These are phyloP conservation scores for Niveomyces coronatus DNA, from an alignment of 2,329 filamentous ascomycete genomes.

Conservation along the genomic window DNA sequence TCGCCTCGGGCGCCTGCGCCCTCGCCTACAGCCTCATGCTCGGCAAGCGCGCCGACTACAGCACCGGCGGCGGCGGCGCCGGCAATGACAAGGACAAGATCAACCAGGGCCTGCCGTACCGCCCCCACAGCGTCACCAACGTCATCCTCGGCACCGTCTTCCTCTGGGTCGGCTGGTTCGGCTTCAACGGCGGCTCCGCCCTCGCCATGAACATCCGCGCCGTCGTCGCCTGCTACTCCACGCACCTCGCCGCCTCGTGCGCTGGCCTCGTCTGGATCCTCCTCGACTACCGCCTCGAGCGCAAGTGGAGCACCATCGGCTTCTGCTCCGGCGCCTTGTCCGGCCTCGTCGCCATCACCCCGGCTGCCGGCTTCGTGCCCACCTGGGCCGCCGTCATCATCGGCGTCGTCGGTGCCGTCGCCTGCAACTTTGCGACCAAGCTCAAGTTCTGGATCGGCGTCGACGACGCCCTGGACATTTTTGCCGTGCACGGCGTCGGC, in stretches of 20 bases:
- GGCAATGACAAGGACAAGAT: too few relatives aligned
- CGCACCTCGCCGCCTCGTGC: constrained; percentile 74
- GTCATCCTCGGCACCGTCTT: constrained; percentile 64
- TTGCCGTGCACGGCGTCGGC: constrained; percentile 79
- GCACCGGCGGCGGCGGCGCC: too few relatives aligned
- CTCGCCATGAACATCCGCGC: constrained; percentile 75
- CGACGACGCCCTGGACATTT: constrained; percentile 83
- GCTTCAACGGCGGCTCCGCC: constrained; percentile 85
- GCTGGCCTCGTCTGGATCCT: constrained; percentile 77
- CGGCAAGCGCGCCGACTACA: constrained; percentile 56
- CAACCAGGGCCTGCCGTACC: constrained; percentile 52
- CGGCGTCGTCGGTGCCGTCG: constrained; percentile 49
- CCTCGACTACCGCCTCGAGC: constrained; percentile 82
- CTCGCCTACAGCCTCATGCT: constrained; percentile 66
- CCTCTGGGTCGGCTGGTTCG: constrained; percentile 94
- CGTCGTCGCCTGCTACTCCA: constrained; percentile 81
- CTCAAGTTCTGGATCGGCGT: constrained; percentile 64
- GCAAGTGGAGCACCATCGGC: constrained; percentile 87
- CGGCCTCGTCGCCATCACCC: constrained; percentile 79
- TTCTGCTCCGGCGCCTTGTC: constrained; percentile 87
- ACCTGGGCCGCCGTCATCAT: constrained; percentile 50
- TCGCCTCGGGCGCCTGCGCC: constrained; percentile 60
- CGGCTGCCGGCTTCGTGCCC: constrained; percentile 72
- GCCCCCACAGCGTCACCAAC: constrained; percentile 64
- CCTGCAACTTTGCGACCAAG: constrained; percentile 82